phyloP scores from a whole-genome alignment of 2,329 filamentous ascomycete genomes.

The Xylariaceae sp. region DNA sequence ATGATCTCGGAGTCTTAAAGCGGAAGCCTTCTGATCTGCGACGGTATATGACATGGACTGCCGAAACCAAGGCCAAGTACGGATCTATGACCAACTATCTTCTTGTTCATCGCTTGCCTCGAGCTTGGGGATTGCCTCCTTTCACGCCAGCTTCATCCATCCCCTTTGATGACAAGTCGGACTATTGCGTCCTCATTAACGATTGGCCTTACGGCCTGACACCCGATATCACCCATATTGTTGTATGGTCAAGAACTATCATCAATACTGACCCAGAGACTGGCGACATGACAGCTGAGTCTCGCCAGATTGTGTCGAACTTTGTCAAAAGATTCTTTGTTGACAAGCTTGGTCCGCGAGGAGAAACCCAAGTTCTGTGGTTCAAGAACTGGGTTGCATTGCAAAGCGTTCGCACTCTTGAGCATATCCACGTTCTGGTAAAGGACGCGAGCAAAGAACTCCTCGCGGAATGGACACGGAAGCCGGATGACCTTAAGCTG shows the following conservation, averaged over 20 bases:
- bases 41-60: slow-evolving; percentile 73
- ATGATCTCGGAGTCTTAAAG: slow-evolving; percentile 69
- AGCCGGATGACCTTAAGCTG: slow-evolving; percentile 39
- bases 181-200: slow-evolving; percentile 72
- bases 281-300: slow-evolving; percentile 68
- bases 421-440: slow-evolving; percentile 81
- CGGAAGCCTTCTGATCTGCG: slow-evolving; percentile 76
- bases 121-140: slow-evolving; percentile 59
- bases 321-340: slow-evolving; percentile 71
- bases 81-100: slow-evolving; percentile 79
- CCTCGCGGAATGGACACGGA: slow-evolving; percentile 51
- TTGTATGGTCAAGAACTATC: slow-evolving; percentile 84
- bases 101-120: slow-evolving; percentile 63
- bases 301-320: slow-evolving; percentile 57
- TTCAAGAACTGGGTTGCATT: slow-evolving; percentile 92
- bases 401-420: slow-evolving; percentile 81
- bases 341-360: slow-evolving; percentile 47
- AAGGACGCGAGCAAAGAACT: slow-evolving; percentile 49
- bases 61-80: slow-evolving; percentile 64
- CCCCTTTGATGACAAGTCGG: slow-evolving; percentile 52
- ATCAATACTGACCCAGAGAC: slow-evolving; percentile 67
- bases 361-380: slow-evolving; percentile 63
- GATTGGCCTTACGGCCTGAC: slow-evolving; percentile 90
- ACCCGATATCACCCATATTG: slow-evolving; percentile 67
- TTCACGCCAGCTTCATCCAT: slow-evolving; percentile 48